Evolutionary conservation across 2,329 filamentous ascomycete genomes (phyloP).

Genomic region (Fusarium sp.): DNA sequence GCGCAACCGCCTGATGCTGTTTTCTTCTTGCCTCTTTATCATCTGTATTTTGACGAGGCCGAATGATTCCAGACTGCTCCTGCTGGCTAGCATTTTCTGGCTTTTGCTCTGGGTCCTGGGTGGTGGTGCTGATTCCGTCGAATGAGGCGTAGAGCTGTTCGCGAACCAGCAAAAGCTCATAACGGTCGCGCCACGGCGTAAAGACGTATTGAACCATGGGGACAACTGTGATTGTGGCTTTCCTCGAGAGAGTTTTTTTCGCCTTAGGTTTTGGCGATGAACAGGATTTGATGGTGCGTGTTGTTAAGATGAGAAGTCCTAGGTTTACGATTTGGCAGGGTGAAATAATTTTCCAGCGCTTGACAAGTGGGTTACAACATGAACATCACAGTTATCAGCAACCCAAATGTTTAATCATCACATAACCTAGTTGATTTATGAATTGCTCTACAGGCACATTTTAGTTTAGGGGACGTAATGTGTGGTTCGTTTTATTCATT

Average conservation of each 20-base stretch:
- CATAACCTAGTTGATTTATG: background rate
- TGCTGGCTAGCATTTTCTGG: background rate
- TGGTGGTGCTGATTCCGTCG: constrained; percentile 14
- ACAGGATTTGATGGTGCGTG: background rate
- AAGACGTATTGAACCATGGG: constrained; percentile 77
- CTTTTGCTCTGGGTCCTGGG: constrained; percentile 4
- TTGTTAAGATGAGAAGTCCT: background rate
- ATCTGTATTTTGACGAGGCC: background rate
- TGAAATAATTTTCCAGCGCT: constrained; percentile 19
- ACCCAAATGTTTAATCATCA: background rate
- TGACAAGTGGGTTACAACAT: background rate
- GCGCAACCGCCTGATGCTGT: constrained; percentile 64
- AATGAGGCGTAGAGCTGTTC: constrained; percentile 68
- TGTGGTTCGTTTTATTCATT: constrained; percentile 1
- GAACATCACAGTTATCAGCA: background rate
- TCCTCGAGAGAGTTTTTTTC: background rate
- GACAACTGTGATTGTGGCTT: too few species aligned
- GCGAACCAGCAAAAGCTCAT: constrained; percentile 75
- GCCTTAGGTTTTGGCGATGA: background rate
- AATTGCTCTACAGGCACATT: background rate
- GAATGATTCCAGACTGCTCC: background rate
- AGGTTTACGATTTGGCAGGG: constrained; percentile 10
- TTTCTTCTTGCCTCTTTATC: constrained; percentile 40
- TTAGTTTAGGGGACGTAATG: background rate
- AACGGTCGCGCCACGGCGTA: constrained; percentile 77